Evolutionary conservation across 306 rosid species (phyloP).

Genomic region (Senna siamea): DNA sequence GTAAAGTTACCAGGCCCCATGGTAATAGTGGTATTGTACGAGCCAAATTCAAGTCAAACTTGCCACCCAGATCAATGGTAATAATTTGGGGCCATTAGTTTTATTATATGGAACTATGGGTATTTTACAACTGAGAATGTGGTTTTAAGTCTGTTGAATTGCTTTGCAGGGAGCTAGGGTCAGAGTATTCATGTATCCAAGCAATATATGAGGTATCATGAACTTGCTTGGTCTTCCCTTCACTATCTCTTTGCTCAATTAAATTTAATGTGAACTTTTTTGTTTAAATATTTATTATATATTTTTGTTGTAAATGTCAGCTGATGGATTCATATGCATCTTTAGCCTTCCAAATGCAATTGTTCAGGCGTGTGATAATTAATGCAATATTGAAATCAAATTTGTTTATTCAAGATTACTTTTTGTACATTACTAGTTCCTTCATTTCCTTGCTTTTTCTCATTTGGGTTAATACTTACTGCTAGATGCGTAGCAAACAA

Average conservation of each 20-base stretch:
- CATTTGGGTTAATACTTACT: neutral
- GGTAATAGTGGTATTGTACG: slow-evolving; percentile 92
- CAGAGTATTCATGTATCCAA: slow-evolving; percentile 90
- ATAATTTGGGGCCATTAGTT: neutral
- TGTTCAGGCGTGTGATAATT: neutral
- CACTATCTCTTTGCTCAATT: neutral
- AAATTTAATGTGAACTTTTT: neutral
- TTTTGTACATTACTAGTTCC: neutral
- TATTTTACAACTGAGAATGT: neutral
- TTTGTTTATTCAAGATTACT: neutral
- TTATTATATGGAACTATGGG: too few relatives aligned
- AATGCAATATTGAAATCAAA: neutral
- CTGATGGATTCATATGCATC: neutral
- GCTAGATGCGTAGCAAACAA: too few relatives aligned
- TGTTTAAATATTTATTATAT: neutral
- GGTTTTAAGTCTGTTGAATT: neutral
- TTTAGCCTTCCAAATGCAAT: neutral
- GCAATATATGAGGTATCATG: slow-evolving; percentile 70
- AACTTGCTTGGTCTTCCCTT: neutral
- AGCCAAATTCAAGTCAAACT: slow-evolving; percentile 86
- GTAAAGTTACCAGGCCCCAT: slow-evolving; percentile 84
- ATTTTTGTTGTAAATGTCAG: neutral
- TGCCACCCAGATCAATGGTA: slow-evolving; percentile 95
- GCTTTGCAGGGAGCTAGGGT: slow-evolving; percentile 73
- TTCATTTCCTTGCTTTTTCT: neutral